Evolutionary conservation across 2,329 filamentous ascomycete species (phyloP).

Genomic region (Sporothrix sp.): DNA sequence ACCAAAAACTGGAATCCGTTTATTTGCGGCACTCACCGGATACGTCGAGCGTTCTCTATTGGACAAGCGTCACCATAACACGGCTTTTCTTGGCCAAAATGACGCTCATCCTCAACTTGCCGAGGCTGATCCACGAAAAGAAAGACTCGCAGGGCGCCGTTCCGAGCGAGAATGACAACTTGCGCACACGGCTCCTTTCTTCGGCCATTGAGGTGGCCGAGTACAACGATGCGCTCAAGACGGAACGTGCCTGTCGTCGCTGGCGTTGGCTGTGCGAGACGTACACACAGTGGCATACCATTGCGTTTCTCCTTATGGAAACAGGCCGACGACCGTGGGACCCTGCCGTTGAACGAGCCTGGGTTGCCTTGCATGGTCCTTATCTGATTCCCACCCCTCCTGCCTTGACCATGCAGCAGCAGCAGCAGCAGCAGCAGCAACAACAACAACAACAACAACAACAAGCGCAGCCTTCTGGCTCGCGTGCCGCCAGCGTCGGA

Average conservation of each 20-base stretch:
- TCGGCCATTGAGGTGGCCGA: slow-evolving; percentile 45
- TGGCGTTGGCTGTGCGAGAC: slow-evolving; percentile 52
- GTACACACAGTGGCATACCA: slow-evolving; percentile 49
- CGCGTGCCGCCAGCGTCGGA: background rate
- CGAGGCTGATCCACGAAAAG: slow-evolving; percentile 41
- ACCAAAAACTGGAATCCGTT: slow-evolving; percentile 31
- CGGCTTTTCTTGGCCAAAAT: slow-evolving; percentile 69
- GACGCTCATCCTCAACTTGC: slow-evolving; percentile 68
- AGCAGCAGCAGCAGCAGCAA: background rate
- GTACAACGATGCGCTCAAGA: slow-evolving; percentile 43
- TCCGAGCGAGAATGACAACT: slow-evolving; percentile 21
- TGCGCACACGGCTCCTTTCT: slow-evolving; percentile 36
- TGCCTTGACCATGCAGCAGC: background rate
- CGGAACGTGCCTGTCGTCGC: slow-evolving; percentile 36
- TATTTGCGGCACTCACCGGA: slow-evolving; percentile 33
- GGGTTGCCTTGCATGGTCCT: slow-evolving; percentile 36
- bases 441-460: background rate
- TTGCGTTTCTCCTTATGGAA: slow-evolving; percentile 46
- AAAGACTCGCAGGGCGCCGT: background rate
- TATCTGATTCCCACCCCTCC: slow-evolving; percentile 30
- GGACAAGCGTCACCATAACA: slow-evolving; percentile 32
- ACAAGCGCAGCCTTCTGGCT: background rate
- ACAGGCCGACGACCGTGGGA: slow-evolving; percentile 37
- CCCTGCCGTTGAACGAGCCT: slow-evolving; percentile 36
- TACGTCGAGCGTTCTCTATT: slow-evolving; percentile 25